phyloP scores from a whole-genome alignment of 1,284 basidiomycete species.

The Malassezia furfur region DNA sequence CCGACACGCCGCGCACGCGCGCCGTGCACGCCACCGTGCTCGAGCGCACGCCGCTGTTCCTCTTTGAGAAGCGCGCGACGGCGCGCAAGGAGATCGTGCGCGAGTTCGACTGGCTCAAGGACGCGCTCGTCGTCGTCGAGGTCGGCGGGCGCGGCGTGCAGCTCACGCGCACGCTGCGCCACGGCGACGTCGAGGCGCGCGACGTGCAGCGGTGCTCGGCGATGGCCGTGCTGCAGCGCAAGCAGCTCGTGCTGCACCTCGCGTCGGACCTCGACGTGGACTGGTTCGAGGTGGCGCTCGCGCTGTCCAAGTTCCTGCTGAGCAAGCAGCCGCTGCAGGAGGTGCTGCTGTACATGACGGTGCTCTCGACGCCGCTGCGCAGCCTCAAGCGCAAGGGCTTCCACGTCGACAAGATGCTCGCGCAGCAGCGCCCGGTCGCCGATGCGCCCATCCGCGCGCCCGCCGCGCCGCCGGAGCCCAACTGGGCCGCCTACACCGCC shows the following conservation, averaged over 20 bases:
- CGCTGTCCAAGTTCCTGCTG: constrained; percentile 38
- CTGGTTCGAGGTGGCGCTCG: constrained; percentile 63
- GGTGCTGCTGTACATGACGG: constrained; percentile 72
- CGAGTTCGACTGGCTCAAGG: constrained; percentile 65
- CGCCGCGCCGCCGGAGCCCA: constrained; percentile 15
- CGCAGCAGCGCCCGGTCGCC: constrained; percentile 62
- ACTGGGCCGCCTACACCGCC: constrained; percentile 7
- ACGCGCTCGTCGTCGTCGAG: constrained; percentile 53
- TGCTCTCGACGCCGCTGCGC: constrained; percentile 77
- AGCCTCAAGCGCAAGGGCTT: constrained; percentile 69
- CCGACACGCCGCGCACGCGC: constrained; percentile 30
- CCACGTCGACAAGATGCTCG: constrained; percentile 77
- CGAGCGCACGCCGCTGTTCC: constrained; percentile 81
- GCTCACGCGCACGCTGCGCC: constrained; percentile 33
- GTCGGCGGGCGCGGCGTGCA: constrained; percentile 35
- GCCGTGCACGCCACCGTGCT: constrained; percentile 54
- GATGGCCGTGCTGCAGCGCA: constrained; percentile 39
- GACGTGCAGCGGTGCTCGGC: constrained; percentile 42
- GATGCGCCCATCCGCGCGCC: constrained; percentile 38
- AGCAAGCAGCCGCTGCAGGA: constrained; percentile 41
- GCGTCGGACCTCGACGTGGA: constrained; percentile 67
- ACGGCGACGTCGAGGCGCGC: constrained; percentile 24
- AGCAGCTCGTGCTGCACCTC: constrained; percentile 66
- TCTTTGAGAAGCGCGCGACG: constrained; percentile 71
- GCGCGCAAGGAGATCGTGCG: constrained; percentile 56